Evolutionary conservation across 2,329 filamentous ascomycete species (phyloP), one percentile per base, ranked within the genome.

Genomic region (Dothideomycetidae sp.): DNA sequence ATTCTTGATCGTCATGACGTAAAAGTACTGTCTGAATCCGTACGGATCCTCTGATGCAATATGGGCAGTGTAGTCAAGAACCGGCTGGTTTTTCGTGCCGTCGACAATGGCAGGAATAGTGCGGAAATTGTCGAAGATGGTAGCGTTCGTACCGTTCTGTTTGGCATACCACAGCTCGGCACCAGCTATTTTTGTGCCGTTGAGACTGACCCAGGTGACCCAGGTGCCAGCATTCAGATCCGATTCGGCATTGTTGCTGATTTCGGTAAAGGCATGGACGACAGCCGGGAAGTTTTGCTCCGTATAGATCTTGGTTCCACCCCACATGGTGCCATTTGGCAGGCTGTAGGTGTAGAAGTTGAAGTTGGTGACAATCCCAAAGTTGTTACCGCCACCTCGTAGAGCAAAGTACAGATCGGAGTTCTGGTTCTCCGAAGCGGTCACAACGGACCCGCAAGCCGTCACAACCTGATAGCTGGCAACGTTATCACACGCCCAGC

Each of bases 321-420:
- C 28, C 29, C 29, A 38, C 10, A 38, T 17, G 12, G 15, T 18
- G 19, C 31, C 31, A 14, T 28, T 28, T 5, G 29, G 29, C 3
- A 38, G 36, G 2, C 28, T 29, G 12, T 26, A 26, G 12, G 36
- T 29, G 10, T 38, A 13, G 48, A 18, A 19, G 44, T 42, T 41
- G 28, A 43, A 38, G 17, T 37, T 43, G 11, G 41, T 40, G 9
- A 47, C 49, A 9, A 51, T 42, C 13, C 46, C 50, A 21, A 42
- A 51, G 48, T 70, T 73, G 51, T 63, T 70, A 11, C 72, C 71
- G 15, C 50, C 50, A 7, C 71, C 72, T 39, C 66, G 65, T 3
- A 75, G 59, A 1, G 65, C 68, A 44, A 57, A 58, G 51, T 59
- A 73, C 5, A 76, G 56, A 39, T 73, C 69, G 0, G 59, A 41